Base-by-base conservation (phyloP, 192 early-diverging fungal species). In the Coemansia sp. region DNA sequence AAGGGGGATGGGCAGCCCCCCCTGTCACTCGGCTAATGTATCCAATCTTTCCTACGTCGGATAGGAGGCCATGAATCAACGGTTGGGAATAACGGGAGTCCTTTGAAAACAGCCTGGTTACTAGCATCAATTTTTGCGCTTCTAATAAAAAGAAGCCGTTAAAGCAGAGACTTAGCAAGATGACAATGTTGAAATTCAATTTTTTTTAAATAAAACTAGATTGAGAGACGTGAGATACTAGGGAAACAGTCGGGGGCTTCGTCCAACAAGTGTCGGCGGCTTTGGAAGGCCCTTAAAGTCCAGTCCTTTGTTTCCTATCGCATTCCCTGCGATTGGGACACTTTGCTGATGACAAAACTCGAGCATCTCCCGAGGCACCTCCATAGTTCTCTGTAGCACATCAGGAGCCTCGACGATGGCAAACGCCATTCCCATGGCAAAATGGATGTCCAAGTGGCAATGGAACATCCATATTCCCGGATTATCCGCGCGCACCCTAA, bases 381-480 rank as follows among this genome's bases (percentile, higher is more conserved):
- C 42, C 46, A 73, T 55, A 40, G 60, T 67, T 55, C 83, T 49
- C 50, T 86, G 81, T 10, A 85, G 55, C 14, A 83, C 60, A 56
- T 82, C 80, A 19, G 90, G 89, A 15, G 89, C 88, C 62, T 89
- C 88, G 48, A 91, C 67, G 66, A 94, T 66, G 3, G 76, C 74
- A 17, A 85, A 81, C n/a, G 79, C 88, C 64, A 94, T 85, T 63
- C 92, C 92, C 62, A 86, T 69, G 48, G 79, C 82, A 57, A 89
- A 71, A 50, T 82, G 80, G 42, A 66, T 66, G 36, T 79, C 75
- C 20, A 66, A 50, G 72, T 93, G 93, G 77, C 91, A 95, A 75
- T 93, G 93, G 79, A 93, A 83, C 35, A 89, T 65, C 90, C 90
- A 94, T 17, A 85, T 79, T 25, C 91, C 92, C 13, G 90, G 89